Base-by-base conservation (phyloP, 257 asterid genomes). In the Nemophila menziesii region DNA sequence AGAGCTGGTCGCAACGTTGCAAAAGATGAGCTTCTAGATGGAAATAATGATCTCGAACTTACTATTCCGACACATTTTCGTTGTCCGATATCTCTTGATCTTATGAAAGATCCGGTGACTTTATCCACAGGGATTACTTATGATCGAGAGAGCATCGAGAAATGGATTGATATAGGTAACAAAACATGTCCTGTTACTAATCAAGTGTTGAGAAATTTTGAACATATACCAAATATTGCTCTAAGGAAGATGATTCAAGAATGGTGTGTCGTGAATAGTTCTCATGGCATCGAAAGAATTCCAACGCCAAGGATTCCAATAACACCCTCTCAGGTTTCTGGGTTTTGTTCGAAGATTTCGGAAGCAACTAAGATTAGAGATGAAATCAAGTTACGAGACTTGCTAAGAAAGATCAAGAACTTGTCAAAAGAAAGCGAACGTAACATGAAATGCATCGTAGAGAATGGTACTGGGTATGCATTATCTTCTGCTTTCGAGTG, bases 281-380 rank as follows among this genome's bases (percentile, higher is more conserved):
- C 92, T 2, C 46, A 45, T 39, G 97, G 95, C 13, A 72, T 87
- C 4, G 92, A 82, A 63, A 62, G 97, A 54, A 76, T 87, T 18
- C 83, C 97, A 2, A 87, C 97, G 0, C 97, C 97, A 0, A 42
- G 85, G 21, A 66, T 82, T n/a, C 97, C 93, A 0, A 42, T 79
- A 4, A 33, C 66, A 2, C 69, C 78, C 0, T 44, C 36, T 16
- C 70, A 80, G 36, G 83, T 77, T 11, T 44, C 64, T 4, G 74
- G 61, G 26, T 58, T 79, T 22, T 55, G 78, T 16, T 37, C 62
- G 8, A 51, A 46, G 17, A 61, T 82, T 8, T 44, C 5, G 5
- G 62, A 46, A 0, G 80, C 87, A 6, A 39, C 71, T 0, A 48
- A 17, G 0, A 0, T 1, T 1, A 54, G 66, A 1, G 90, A 80